Conservation (phyloP, 2,329 filamentous ascomycete species). For the Penicillium corylophilum region DNA sequence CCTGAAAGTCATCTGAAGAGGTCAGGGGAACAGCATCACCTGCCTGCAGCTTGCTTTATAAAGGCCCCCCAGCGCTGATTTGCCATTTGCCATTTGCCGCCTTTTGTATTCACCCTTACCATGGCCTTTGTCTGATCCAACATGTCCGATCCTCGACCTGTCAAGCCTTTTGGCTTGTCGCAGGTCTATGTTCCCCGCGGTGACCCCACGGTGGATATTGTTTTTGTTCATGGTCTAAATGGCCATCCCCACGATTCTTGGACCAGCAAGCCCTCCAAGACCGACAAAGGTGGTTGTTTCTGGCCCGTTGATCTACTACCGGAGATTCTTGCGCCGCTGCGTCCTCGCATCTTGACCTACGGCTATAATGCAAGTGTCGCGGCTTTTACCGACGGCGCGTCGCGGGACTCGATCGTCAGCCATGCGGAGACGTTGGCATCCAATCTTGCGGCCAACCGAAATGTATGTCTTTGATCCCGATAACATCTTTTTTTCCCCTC, state of each 20-base stretch:
- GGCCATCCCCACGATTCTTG: constrained; percentile 66
- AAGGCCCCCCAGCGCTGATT: neutral
- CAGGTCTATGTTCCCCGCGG: constrained; percentile 40
- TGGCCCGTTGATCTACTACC: constrained; percentile 71
- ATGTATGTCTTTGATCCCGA: constrained; percentile 35
- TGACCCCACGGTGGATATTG: constrained; percentile 52
- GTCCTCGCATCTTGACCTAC: constrained; percentile 67
- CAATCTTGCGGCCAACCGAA: constrained; percentile 62
- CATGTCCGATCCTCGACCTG: constrained; percentile 24
- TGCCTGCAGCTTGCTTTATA: constrained; percentile 12
- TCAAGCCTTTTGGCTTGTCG: constrained; percentile 44
- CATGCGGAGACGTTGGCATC: constrained; percentile 69
- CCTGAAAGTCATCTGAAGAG: constrained; percentile 12
- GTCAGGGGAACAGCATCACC: constrained; percentile 17
- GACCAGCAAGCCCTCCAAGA: constrained; percentile 43
- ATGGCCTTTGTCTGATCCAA: constrained; percentile 7
- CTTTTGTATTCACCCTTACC: constrained; percentile 1
- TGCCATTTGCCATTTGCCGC: neutral
- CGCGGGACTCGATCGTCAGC: constrained; percentile 67
- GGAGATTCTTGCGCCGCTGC: constrained; percentile 54
- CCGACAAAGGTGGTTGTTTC: constrained; percentile 49
- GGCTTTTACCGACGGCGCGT: constrained; percentile 53
- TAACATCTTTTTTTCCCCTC: neutral
- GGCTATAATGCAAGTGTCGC: constrained; percentile 70
- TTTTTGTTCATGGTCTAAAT: constrained; percentile 70